Base-by-base conservation (phyloP, 345 rosid genomes). In the Nephelium lappaceum region DNA sequence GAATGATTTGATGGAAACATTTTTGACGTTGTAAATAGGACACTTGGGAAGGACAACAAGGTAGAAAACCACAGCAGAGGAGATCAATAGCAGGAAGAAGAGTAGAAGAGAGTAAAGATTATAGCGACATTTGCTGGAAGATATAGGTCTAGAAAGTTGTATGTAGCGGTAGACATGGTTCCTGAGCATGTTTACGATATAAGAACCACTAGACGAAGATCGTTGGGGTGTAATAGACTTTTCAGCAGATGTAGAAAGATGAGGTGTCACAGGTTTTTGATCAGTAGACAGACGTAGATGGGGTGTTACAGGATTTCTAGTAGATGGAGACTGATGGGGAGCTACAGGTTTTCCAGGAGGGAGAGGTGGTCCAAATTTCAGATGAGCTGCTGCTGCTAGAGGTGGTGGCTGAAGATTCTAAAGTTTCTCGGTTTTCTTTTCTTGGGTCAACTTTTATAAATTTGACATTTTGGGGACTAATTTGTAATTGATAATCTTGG, bases 161-260 rank as follows among this genome's bases (percentile, higher is more conserved):
- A 83, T 81, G 61, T 71, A 77, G 39, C 94, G 91, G 85, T 90
- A 89, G 88, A 95, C 72, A 74, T 89, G 95, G 78, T 93, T 91
- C 72, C 89, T 95, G 3, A 97, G 99, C 79, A 95, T 80, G 67
- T 88, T 92, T 81, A 92, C 83, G 43, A 95, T 93, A 89, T 92
- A 92, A 3, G 97, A 91, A 5, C 86, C 86, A 4, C 91, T 87
- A 12, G 92, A 89, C n/a, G 89, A 87, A 5, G 73, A 51, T 19
- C 4, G 19, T 14, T 11, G 42, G 9, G 80, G 71, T 16, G 80
- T 80, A 27, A 67, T 8, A 6, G 72, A 72, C 61, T 83, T 79
- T 12, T 74, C 57, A 3, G 5, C 31, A 27, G 31, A 27, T 27
- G 31, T 27, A 27, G 31, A 27, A 1, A 2, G 31, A 27, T 27